phyloP scores from a whole-genome alignment of 225 moss, liverwort and hornwort species.

The Anthoceros angustus region DNA sequence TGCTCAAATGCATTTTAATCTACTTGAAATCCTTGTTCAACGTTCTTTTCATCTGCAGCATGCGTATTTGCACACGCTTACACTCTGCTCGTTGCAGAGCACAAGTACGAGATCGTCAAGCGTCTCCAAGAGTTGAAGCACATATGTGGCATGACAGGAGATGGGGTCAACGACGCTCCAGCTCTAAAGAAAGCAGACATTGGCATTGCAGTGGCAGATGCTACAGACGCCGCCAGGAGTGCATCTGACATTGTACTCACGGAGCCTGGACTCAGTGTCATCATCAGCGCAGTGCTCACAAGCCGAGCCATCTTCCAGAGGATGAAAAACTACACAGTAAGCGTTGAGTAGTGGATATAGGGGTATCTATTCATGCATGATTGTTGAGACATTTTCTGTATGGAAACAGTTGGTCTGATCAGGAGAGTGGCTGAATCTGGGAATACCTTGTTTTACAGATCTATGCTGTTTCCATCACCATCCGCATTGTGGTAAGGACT shows the following conservation, averaged over 20 bases:
- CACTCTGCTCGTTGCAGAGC: slow-evolving; percentile 6
- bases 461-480: neutral
- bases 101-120: slow-evolving; percentile 23
- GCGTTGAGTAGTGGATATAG: neutral
- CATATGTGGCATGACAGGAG: slow-evolving; percentile 28
- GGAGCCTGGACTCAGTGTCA: slow-evolving; percentile 25
- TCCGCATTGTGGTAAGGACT: neutral
- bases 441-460: neutral
- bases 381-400: neutral
- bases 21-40: neutral
- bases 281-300: slow-evolving; percentile 22
- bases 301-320: slow-evolving; percentile 24
- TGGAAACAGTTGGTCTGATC: neutral
- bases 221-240: slow-evolving; percentile 23
- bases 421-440: neutral
- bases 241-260: slow-evolving; percentile 26
- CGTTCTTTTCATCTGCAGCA: neutral
- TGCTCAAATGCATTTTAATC: neutral
- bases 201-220: slow-evolving; percentile 27
- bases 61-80: neutral
- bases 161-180: slow-evolving; percentile 23
- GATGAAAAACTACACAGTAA: slow-evolving; percentile 28
- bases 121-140: slow-evolving; percentile 16
- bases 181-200: slow-evolving; percentile 33
- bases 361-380: neutral